These are phyloP conservation scores for Thalassiosira allenii DNA, from an alignment of 352 stramenopile genomes.

Conservation along the genomic window DNA sequence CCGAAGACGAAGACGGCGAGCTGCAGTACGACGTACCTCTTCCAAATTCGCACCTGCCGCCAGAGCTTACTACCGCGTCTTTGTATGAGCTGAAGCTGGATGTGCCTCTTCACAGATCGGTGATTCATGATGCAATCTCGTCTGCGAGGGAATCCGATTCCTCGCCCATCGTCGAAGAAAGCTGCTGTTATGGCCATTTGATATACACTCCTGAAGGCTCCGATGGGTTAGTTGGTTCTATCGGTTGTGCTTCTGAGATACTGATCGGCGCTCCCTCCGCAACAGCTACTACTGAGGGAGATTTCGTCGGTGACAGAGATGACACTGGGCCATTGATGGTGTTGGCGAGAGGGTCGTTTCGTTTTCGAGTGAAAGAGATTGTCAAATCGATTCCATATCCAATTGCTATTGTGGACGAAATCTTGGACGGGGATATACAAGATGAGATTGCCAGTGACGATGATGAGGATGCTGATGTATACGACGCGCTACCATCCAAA, in stretches of 20 bases:
- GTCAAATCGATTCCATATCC: slow-evolving; percentile 79
- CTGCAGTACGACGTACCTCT: slow-evolving; percentile 64
- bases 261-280: slow-evolving; percentile 61
- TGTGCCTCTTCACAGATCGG: slow-evolving; percentile 69
- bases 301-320: slow-evolving; percentile 26
- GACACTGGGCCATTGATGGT: slow-evolving; percentile 63
- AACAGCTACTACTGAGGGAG: slow-evolving; percentile 10
- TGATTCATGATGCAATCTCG: slow-evolving; percentile 72
- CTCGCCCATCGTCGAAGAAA: slow-evolving; percentile 4
- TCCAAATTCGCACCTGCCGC: slow-evolving; percentile 77
- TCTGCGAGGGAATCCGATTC: slow-evolving; percentile 15
- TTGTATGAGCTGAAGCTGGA: slow-evolving; percentile 78
- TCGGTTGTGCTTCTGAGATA: slow-evolving; percentile 80
- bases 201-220: slow-evolving; percentile 49
- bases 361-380: slow-evolving; percentile 82
- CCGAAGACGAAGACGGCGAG: slow-evolving; percentile 20
- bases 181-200: slow-evolving; percentile 73
- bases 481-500: slow-evolving; percentile 34
- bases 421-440: slow-evolving; percentile 66
- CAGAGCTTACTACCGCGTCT: slow-evolving; percentile 72
- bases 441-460: slow-evolving; percentile 50
- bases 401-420: slow-evolving; percentile 82
- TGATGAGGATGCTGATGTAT: slow-evolving; percentile 52
- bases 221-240: slow-evolving; percentile 67
- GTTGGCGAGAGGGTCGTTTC: slow-evolving; percentile 69